Conservation (phyloP, 2,329 filamentous ascomycete genomes). For the Scleromitrula shiraiana region DNA sequence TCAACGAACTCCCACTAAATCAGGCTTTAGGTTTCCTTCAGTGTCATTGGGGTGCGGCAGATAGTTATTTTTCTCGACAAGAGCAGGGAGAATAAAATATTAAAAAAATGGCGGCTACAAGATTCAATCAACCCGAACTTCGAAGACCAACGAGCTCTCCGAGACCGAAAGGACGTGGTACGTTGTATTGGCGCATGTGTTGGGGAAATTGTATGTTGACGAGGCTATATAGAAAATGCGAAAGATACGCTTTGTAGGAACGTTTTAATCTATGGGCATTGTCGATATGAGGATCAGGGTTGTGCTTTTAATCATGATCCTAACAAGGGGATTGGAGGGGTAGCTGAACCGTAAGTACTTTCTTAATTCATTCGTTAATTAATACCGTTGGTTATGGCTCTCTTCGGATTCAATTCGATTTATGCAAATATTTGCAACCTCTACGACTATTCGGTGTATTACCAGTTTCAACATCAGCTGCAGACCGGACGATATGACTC, state of each 20-base stretch:
- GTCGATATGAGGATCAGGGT: constrained; percentile 80
- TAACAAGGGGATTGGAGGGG: constrained; percentile 44
- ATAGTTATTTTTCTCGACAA: constrained; percentile 22
- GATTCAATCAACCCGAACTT: constrained; percentile 27
- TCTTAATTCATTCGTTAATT: neutral
- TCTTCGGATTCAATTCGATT: neutral
- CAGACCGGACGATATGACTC: too few species aligned
- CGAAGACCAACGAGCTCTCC: constrained; percentile 43
- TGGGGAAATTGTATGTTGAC: constrained; percentile 15
- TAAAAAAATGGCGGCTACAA: constrained; percentile 26
- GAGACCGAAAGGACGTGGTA: constrained; percentile 48
- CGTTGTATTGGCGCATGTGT: constrained; percentile 2
- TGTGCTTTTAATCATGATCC: constrained; percentile 87
- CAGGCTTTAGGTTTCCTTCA: constrained; percentile 22
- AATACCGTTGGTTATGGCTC: neutral
- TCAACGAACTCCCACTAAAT: too few species aligned
- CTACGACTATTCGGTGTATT: too few species aligned
- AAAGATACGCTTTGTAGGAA: constrained; percentile 91
- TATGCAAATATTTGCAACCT: neutral
- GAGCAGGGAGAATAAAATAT: constrained; percentile 9
- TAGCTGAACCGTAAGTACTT: constrained; percentile 43
- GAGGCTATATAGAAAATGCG: constrained; percentile 49
- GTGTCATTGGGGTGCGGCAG: constrained; percentile 26
- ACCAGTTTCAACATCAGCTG: neutral
- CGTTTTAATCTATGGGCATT: constrained; percentile 87